A percentile compares a stretch with the other conserved stretches of the same genome.
phyloP scores from a whole-genome alignment of 2,329 filamentous ascomycete species.

The Penicillium sp. region DNA sequence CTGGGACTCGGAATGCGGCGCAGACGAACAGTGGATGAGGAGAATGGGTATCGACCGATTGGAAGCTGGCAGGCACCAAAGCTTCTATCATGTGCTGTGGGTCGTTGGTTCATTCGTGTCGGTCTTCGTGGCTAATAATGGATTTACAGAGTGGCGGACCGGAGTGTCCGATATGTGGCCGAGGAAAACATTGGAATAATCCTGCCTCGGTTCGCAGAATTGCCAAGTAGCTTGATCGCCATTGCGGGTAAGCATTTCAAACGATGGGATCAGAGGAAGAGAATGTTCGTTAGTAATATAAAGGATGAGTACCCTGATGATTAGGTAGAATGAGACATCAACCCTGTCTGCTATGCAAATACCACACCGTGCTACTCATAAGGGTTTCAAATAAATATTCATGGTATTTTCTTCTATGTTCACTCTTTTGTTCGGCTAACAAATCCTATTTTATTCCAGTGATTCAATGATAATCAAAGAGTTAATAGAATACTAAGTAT shows the following conservation, averaged over 20 bases:
- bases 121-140: conserved; percentile 13
- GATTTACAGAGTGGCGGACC: conserved; percentile 59
- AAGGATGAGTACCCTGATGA: conserved; percentile 83
- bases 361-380: too few species aligned
- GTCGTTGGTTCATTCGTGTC: conserved; percentile 40
- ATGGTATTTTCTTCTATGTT: too few species aligned
- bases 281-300: conserved; percentile 79
- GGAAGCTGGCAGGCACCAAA: conserved; percentile 61
- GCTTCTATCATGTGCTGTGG: conserved; percentile 85
- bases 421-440: too few species aligned
- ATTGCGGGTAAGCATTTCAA: conserved; percentile 85
- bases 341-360: too few species aligned
- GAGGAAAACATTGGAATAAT: conserved; percentile 77
- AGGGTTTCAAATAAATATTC: too few species aligned
- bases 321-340: conserved; percentile 40
- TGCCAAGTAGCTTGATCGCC: conserved; percentile 54
- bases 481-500: too few species aligned
- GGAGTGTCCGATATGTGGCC: conserved; percentile 70
- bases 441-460: too few species aligned
- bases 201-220: conserved; percentile 51
- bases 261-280: conserved; percentile 67
- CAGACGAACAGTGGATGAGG: conserved; percentile 62
- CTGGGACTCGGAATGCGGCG: conserved; percentile 68
- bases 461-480: too few species aligned
- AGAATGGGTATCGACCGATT: conserved; percentile 63